Evolutionary conservation across 148 eudicot genomes (phyloP).

Genomic region (Spergularia marina): DNA sequence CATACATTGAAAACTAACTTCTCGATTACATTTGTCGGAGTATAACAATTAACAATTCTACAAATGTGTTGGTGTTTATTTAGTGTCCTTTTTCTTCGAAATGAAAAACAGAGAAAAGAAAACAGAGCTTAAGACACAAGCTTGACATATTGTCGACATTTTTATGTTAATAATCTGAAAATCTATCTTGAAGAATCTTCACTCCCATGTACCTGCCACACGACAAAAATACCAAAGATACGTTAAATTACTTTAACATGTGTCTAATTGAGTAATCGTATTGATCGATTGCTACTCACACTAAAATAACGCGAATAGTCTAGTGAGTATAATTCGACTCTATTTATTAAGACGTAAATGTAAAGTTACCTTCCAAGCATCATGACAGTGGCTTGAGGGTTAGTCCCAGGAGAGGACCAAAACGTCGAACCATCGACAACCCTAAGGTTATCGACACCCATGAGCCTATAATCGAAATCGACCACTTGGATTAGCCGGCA

Average conservation of each 20-base stretch:
- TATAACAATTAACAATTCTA: no score
- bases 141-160: not conserved
- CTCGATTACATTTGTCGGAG: no score
- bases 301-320: no score
- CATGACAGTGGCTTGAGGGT: constrained; percentile 90
- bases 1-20: no score
- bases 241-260: not conserved
- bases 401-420: constrained; percentile 68
- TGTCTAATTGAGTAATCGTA: no score
- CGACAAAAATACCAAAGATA: not conserved
- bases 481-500: constrained; percentile 61
- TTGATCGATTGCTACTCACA: no score
- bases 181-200: constrained; percentile 35
- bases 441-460: constrained; percentile 52
- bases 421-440: constrained; percentile 82
- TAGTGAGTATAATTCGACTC: no score
- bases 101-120: no score
- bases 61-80: no score
- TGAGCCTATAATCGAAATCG: constrained; percentile 56
- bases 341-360: no score
- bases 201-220: constrained; percentile 76
- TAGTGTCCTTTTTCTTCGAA: no score
- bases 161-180: constrained; percentile 11
- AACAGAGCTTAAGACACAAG: no score
- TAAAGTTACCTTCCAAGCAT: constrained; percentile 78